phyloP scores from a whole-genome alignment of 2,329 filamentous ascomycete genomes.

The Cryphonectria japonica region DNA sequence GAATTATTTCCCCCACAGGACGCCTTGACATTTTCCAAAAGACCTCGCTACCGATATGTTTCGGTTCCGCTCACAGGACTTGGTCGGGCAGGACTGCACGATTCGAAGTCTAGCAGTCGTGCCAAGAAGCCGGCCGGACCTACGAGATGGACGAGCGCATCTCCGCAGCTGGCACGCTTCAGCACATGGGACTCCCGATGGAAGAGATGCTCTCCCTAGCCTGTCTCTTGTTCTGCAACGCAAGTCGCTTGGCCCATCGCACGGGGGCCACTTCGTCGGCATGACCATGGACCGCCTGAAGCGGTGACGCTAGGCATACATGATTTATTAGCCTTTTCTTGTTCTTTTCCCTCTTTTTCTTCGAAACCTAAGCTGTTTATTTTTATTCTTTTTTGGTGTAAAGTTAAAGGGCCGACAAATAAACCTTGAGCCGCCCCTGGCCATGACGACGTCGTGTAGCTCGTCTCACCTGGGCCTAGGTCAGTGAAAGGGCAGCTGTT shows the following conservation, averaged over 20 bases:
- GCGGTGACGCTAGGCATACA: not conserved
- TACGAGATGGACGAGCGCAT: slow-evolving; percentile 8
- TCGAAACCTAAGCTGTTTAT: not conserved
- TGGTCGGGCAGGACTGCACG: not conserved
- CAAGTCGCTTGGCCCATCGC: not conserved
- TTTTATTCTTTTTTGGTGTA: too few relatives aligned
- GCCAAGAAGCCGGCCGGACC: not conserved
- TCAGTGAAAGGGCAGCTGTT: not conserved
- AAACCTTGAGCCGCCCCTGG: not conserved
- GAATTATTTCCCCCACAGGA: not conserved
- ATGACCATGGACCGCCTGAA: not conserved
- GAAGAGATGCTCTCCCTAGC: not conserved
- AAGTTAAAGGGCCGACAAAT: not conserved
- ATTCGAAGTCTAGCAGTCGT: not conserved
- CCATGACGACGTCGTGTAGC: not conserved
- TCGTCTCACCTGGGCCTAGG: not conserved
- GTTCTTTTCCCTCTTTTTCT: too few relatives aligned
- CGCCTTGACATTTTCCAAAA: not conserved
- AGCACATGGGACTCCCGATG: not conserved
- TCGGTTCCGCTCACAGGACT: not conserved
- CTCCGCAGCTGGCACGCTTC: slow-evolving; percentile 3
- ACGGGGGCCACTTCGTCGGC: too few relatives aligned
- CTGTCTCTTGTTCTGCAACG: not conserved
- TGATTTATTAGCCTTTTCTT: not conserved
- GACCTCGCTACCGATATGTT: not conserved